Conservation (phyloP, 169 alveolate genomes). For the Babesia sp. region DNA sequence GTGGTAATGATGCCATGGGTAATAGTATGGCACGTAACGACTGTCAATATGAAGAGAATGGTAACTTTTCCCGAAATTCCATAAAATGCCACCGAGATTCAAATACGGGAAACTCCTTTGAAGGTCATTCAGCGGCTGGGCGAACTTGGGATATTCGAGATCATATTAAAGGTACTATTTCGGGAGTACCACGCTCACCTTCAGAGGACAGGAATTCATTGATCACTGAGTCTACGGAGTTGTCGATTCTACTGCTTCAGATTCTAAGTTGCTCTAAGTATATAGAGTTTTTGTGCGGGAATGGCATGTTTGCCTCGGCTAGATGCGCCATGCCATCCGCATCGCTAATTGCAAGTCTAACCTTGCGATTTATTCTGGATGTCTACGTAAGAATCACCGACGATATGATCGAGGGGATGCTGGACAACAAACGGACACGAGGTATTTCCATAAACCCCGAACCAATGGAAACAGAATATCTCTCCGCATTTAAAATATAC, state of each 20-base stretch:
- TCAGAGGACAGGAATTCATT: neutral
- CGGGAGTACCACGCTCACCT: constrained; percentile 48
- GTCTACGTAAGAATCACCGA: constrained; percentile 13
- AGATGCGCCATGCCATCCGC: neutral
- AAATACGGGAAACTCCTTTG: neutral
- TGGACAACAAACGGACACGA: neutral
- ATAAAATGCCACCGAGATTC: neutral
- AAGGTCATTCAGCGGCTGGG: neutral
- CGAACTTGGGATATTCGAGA: neutral
- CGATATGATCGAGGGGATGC: neutral
- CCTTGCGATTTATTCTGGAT: constrained; percentile 16
- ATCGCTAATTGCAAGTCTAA: constrained; percentile 5
- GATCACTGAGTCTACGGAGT: constrained; percentile 19
- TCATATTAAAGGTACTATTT: neutral
- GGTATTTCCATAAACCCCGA: neutral
- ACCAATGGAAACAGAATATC: neutral
- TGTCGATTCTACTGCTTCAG: constrained; percentile 29
- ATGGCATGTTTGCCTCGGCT: constrained; percentile 13
- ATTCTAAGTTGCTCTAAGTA: constrained; percentile 19
- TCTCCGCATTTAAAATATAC: constrained; percentile 16
- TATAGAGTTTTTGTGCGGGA: constrained; percentile 21
- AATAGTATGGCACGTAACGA: neutral
- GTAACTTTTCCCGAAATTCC: neutral
- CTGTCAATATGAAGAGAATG: neutral
- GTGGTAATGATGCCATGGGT: neutral